Evolutionary conservation across 2,329 filamentous ascomycete species (phyloP), one percentile per base, ranked within the genome.

Genomic region (Lachnellula occidentalis): DNA sequence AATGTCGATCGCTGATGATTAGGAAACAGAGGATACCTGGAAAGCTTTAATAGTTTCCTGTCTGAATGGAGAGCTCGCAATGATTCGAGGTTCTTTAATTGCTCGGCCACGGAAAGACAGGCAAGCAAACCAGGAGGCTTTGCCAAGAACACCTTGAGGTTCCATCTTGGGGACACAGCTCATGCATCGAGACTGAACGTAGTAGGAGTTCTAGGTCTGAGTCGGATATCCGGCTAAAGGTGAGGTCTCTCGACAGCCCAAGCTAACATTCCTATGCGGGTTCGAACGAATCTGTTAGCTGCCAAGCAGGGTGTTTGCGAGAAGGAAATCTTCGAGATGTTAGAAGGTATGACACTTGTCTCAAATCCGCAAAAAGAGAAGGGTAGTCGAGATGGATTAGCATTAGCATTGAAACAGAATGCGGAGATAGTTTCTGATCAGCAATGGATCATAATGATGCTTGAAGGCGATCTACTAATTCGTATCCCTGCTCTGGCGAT

Each of bases 1-100:
- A 62, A 54, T 64, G 58, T 58, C 62, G 63, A 63, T 64, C 62
- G 64, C 62, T 62, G 62, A 64, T 63, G 61, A 56, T 58, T 55
- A 49, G 43, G 34, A 60, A 55, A 54, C 41, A 45, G 55, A 60
- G 57, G 61, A 56, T 52, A 17, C 51, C 61, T 48, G 55, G 57
- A 43, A 39, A 55, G 34, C 59, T 65, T 66, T 60, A 64, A 65
- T 65, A 65, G 56, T 58, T 59, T 42, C 46, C 22, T 21, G 41
- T 5, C 17, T 12, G 15, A 7, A 43, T 24, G 24, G 41, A 24
- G 19, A 43, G 21, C 39, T 46, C 21, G 17, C 45, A 34, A 50
- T 34, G 37, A 34, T 52, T 45, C 45, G 47, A 47, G 17, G 24
- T 14, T 15, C 45, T 14, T 46, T 19, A 19, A 49, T 48, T 27